Evolutionary conservation across 78 protist species (phyloP).

Genomic region (Dictyostelium citrinum): DNA sequence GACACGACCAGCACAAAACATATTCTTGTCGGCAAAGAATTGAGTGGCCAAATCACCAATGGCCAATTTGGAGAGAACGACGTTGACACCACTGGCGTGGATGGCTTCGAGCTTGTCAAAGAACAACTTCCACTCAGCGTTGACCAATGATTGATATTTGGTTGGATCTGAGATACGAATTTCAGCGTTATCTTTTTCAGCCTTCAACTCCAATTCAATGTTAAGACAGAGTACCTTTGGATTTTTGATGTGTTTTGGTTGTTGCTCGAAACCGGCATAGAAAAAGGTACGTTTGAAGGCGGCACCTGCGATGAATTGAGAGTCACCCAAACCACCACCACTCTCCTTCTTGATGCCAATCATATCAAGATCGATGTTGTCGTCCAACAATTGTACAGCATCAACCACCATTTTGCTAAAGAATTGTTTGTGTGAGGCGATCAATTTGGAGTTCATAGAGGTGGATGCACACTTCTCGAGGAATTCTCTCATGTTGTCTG

Average conservation of each 20-base stretch:
- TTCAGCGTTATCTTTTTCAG: constrained; percentile 99
- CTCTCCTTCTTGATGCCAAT: constrained; percentile 98
- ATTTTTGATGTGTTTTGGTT: constrained; percentile 95
- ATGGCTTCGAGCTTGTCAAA: constrained; percentile 98
- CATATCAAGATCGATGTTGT: constrained; percentile 88
- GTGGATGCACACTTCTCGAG: constrained; percentile 97
- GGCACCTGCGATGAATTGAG: constrained; percentile 98
- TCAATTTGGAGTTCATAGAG: constrained; percentile 97
- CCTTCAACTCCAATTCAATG: constrained; percentile 99
- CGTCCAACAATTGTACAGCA: constrained; percentile 93
- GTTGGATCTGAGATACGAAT: constrained; percentile 91
- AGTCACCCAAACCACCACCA: constrained; percentile 97
- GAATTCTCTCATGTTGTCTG: constrained; percentile 77
- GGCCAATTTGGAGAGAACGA: constrained; percentile 97
- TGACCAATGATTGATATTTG: constrained; percentile 95
- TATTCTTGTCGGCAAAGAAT: constrained; percentile 98
- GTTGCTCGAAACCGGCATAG: constrained; percentile 99
- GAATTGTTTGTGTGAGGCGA: constrained; percentile 90
- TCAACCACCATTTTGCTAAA: constrained; percentile 98
- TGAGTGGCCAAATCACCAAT: constrained; percentile 99
- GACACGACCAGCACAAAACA: constrained; percentile 99
- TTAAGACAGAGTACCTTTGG: constrained; percentile 97
- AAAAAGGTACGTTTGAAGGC: constrained; percentile 99
- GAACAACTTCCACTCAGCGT: constrained; percentile 99
- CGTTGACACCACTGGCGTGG: constrained; percentile 95